Conservation (phyloP, 1,139 yeast genomes). For the Zhuliangozyma blackwelliae region DNA sequence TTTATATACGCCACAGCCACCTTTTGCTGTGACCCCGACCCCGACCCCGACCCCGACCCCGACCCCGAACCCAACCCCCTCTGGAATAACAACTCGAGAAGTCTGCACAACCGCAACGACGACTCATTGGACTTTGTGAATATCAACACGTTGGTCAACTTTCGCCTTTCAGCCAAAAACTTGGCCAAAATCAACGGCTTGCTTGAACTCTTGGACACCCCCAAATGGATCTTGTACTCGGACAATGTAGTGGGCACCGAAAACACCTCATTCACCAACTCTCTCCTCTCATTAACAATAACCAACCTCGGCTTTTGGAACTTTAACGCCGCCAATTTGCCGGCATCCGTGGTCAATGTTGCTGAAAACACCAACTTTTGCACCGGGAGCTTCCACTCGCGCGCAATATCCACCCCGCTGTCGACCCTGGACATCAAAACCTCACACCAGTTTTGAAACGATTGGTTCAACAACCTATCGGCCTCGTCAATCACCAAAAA, state of each 20-base stretch:
- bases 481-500: conserved; percentile 92
- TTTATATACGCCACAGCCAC: conserved; percentile 35
- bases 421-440: conserved; percentile 54
- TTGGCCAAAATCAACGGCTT: conserved; percentile 73
- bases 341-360: conserved; percentile 90
- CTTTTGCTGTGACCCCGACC: conserved; percentile 6
- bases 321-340: conserved; percentile 67
- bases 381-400: conserved; percentile 25
- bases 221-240: conserved; percentile 48
- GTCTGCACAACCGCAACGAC: conserved; percentile 65
- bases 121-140: conserved; percentile 88
- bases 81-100: conserved; percentile 47
- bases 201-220: conserved; percentile 52
- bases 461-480: conserved; percentile 83
- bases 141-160: conserved; percentile 45
- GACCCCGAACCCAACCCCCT: conserved; percentile 12
- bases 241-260: conserved; percentile 52
- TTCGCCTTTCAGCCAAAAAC: conserved; percentile 37
- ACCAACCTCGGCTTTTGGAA: conserved; percentile 67
- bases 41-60: no score
- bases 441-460: conserved; percentile 90
- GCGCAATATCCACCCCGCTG: conserved; percentile 19
- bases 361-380: conserved; percentile 84
- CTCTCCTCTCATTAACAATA: conserved; percentile 58
- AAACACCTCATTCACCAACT: conserved; percentile 49